These are phyloP conservation scores for Oldenlandia corymbosa DNA, from an alignment of 257 asterid species.

Conservation along the genomic window DNA sequence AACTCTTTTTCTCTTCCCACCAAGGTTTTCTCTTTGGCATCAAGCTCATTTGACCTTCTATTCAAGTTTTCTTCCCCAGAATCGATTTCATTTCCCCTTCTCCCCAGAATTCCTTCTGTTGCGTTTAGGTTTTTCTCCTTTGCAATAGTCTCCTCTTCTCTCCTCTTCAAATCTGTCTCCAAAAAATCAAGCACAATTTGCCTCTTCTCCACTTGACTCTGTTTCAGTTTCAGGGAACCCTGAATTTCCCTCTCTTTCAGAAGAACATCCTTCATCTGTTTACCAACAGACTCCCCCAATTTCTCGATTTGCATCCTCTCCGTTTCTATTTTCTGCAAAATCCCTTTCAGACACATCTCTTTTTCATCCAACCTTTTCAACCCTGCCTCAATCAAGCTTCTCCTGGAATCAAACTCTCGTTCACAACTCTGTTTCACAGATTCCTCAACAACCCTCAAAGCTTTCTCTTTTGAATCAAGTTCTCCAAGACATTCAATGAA, in stretches of 20 bases:
- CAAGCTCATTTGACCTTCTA: too few relatives aligned
- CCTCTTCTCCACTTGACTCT: slow-evolving; percentile 17
- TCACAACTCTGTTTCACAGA: not conserved
- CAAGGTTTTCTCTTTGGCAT: too few relatives aligned
- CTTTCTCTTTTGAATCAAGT: not conserved
- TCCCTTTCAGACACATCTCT: slow-evolving; percentile 11
- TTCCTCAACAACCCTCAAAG: slow-evolving; percentile 14
- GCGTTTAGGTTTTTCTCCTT: not conserved
- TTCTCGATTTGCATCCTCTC: slow-evolving; percentile 5
- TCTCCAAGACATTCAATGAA: not conserved
- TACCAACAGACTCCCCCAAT: slow-evolving; percentile 6
- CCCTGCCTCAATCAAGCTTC: slow-evolving; percentile 7
- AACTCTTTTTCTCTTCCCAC: too few relatives aligned
- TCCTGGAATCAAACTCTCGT: not conserved
- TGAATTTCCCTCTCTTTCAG: slow-evolving; percentile 9
- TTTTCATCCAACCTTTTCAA: slow-evolving; percentile 18
- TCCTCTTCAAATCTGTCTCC: slow-evolving; percentile 13
- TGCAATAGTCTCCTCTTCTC: not conserved
- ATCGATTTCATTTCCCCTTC: not conserved
- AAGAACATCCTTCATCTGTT: slow-evolving; percentile 5
- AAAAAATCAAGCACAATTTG: not conserved
- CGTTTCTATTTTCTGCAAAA: slow-evolving; percentile 10
- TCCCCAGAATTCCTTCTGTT: not conserved
- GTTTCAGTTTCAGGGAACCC: slow-evolving; percentile 13
- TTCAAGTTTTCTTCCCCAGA: not conserved